Evolutionary conservation across 2,329 filamentous ascomycete genomes (phyloP), one percentile per base, ranked within the genome.

Genomic region (Fusarium piperis): DNA sequence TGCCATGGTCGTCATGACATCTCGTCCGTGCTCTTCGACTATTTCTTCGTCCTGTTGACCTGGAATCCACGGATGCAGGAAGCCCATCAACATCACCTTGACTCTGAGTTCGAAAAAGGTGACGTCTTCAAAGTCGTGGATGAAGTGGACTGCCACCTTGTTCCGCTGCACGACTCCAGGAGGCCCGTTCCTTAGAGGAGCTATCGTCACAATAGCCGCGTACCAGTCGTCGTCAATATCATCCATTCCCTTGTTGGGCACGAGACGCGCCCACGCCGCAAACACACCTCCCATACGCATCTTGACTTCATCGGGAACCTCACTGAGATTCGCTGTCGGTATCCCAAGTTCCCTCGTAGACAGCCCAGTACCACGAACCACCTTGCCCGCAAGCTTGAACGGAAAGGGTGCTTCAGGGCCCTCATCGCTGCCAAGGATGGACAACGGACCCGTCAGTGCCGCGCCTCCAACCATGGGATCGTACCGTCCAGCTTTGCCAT

Each of bases 231-330:
- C 65, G 0, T 82, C 78, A 2, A 82, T 57, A 4, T 77, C 77
- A 4, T 82, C 80, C 3, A 76, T 68, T 0, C 74, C 76, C 23
- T 80, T 78, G 0, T 61, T 32, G 0, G 82, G 79, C 1, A 84
- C 68, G 2, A 89, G 73, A 1, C 85, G 80, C 0, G 86, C 87
- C 91, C 91, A 93, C 4, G 89, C 90, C 39, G 91, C 89, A 74
- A 91, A 93, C 8, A 91, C 85, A 0, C 91, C 91, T 13, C 83
- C 80, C 56, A 93, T 82, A 4, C 87, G 85, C 68, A 87, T 80
- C 23, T 84, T 81, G 41, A 91, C 77, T 35, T 87, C 83, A 28
- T 87, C 85, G 0, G 88, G 82, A 0, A 91, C 81, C 11, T 83
- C 84, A 0, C 74, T 73, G 2, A 93, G 78, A 65, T 87, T 89